These are phyloP conservation scores for Aspergillus fijiensis DNA, from an alignment of 2,329 filamentous ascomycete genomes.

Conservation along the genomic window DNA sequence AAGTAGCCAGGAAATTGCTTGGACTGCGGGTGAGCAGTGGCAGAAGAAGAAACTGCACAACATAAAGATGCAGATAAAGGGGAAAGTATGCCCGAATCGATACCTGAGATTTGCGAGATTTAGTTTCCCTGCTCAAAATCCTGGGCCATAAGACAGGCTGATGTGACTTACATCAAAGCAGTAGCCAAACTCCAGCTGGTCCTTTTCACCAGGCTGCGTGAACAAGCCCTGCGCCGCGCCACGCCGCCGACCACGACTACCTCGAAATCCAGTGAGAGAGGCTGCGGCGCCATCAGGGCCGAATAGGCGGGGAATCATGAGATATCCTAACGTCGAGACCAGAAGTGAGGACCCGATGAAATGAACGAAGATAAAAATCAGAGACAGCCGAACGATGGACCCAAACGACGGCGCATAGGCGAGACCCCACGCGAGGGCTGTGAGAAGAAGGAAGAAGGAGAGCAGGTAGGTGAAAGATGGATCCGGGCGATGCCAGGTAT, in stretches of 20 bases:
- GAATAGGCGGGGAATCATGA: constrained; percentile 61
- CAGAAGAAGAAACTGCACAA: constrained; percentile 66
- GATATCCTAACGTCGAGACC: constrained; percentile 63
- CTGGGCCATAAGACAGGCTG: background rate
- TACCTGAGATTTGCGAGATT: constrained; percentile 41
- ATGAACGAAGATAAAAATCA: constrained; percentile 55
- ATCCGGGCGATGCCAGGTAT: constrained; percentile 68
- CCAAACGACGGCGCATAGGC: constrained; percentile 51
- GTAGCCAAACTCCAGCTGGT: constrained; percentile 68
- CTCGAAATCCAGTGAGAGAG: constrained; percentile 47
- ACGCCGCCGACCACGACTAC: constrained; percentile 49
- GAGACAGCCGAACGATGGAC: constrained; percentile 48
- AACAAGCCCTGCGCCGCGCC: constrained; percentile 57
- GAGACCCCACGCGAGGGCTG: constrained; percentile 59
- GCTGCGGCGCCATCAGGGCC: constrained; percentile 52
- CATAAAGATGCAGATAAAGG: constrained; percentile 65
- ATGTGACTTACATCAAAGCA: constrained; percentile 62
- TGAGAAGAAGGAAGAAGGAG: constrained; percentile 62
- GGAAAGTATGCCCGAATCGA: constrained; percentile 67
- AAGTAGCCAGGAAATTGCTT: constrained; percentile 47
- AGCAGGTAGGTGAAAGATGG: constrained; percentile 70
- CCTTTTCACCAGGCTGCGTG: constrained; percentile 54
- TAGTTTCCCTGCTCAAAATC: background rate
- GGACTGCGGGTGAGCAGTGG: constrained; percentile 52
- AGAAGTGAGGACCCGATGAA: constrained; percentile 62